Percentiles rank a stretch among this genome's conserved stretches.
These are phyloP conservation scores for Magnolia kwangsiensis DNA, from an alignment of 164 flowering plant genomes.

Conservation along the genomic window DNA sequence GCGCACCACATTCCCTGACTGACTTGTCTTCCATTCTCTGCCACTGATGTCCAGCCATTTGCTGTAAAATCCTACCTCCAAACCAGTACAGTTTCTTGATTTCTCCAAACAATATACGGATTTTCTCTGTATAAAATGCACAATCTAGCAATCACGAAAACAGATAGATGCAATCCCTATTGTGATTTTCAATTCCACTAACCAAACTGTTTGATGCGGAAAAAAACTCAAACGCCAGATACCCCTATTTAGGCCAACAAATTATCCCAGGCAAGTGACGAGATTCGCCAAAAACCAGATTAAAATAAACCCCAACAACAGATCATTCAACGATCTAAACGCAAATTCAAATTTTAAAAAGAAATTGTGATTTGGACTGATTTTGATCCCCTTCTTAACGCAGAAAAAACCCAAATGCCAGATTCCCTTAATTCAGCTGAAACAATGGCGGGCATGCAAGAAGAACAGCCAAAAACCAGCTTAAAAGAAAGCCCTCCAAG, in stretches of 20 bases:
- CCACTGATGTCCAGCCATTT: slow-evolving; percentile 2
- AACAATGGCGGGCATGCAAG: neutral
- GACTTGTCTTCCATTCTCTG: slow-evolving; percentile 33
- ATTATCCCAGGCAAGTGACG: too few relatives aligned
- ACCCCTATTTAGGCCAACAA: neutral
- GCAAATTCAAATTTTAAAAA: neutral
- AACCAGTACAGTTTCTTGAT: neutral
- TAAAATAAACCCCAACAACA: too few relatives aligned
- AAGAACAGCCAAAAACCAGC: neutral
- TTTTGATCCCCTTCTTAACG: neutral
- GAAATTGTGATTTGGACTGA: too few relatives aligned
- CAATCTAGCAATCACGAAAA: neutral
- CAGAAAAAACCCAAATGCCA: neutral
- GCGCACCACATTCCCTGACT: slow-evolving; percentile 12
- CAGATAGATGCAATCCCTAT: neutral
- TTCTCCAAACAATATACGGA: slow-evolving; percentile 1
- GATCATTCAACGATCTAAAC: neutral
- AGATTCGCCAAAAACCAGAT: too few relatives aligned
- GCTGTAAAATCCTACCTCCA: slow-evolving; percentile 4
- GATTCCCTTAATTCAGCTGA: too few relatives aligned
- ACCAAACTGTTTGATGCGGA: neutral
- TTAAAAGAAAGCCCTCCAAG: neutral
- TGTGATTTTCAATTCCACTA: neutral
- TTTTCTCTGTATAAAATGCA: neutral
- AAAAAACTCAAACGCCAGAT: neutral